Evolutionary conservation across 345 rosid genomes (phyloP).

Genomic region (Laguncularia racemosa): DNA sequence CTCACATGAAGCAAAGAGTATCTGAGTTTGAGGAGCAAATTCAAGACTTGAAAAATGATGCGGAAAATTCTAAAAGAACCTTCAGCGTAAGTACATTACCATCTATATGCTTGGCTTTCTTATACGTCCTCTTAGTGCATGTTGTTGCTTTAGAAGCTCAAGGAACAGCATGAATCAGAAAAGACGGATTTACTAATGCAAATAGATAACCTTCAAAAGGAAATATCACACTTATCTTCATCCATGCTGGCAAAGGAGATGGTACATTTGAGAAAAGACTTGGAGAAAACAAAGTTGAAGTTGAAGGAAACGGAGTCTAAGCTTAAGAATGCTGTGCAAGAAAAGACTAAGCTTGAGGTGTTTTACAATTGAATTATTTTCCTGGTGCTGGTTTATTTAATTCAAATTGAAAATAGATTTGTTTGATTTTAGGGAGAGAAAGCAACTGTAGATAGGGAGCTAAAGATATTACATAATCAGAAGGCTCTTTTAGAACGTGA

Average conservation of each 20-base stretch:
- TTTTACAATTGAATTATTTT: not conserved
- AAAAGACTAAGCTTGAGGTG: conserved; percentile 97
- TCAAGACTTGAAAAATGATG: conserved; percentile 34
- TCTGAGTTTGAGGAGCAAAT: conserved; percentile 45
- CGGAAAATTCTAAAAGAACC: conserved; percentile 38
- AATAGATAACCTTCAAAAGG: conserved; percentile 66
- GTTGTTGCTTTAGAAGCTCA: conserved; percentile 37
- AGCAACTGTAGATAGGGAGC: conserved; percentile 77
- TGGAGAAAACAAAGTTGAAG: conserved; percentile 71
- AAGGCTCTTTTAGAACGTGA: conserved; percentile 79
- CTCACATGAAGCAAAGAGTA: conserved; percentile 35
- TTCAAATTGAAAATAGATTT: conserved; percentile 1
- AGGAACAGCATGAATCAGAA: conserved; percentile 47
- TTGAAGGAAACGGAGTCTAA: conserved; percentile 80
- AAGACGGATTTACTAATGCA: conserved; percentile 43
- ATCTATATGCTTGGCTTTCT: not conserved
- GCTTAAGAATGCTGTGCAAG: conserved; percentile 78
- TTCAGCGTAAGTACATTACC: conserved; percentile 30
- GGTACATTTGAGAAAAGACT: conserved; percentile 70
- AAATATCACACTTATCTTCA: conserved; percentile 49
- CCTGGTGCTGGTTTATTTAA: not conserved
- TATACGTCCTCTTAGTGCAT: conserved; percentile 2
- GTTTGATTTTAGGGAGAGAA: conserved; percentile 59
- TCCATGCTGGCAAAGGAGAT: conserved; percentile 67
- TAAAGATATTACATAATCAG: conserved; percentile 60